Conservation (phyloP, 345 rosid genomes). For the Kandelia obovata region DNA sequence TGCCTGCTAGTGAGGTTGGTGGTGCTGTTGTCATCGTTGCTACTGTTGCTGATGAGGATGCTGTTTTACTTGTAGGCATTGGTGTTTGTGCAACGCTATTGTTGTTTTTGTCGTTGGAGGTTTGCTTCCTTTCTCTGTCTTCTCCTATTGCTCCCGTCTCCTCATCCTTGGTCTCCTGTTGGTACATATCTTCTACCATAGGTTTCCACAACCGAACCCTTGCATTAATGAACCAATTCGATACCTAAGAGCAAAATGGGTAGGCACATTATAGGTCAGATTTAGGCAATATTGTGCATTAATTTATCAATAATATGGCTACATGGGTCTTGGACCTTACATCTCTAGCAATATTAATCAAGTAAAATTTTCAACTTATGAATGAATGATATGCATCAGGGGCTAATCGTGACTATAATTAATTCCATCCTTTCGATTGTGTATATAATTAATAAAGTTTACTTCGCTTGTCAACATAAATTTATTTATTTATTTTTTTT, state of each 20-base stretch:
- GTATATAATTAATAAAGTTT: too few species aligned
- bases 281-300: too few species aligned
- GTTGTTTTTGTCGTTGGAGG: conserved; percentile 25
- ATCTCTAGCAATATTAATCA: too few species aligned
- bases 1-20: conserved; percentile 42
- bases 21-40: conserved; percentile 14
- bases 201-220: conserved; percentile 99
- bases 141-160: conserved; percentile 22
- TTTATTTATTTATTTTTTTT: too few species aligned
- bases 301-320: too few species aligned
- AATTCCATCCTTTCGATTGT: too few species aligned
- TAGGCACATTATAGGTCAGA: too few species aligned
- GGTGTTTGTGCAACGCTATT: conserved; percentile 44
- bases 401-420: too few species aligned
- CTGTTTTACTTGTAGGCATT: conserved; percentile 19
- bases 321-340: too few species aligned
- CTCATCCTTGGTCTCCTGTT: conserved; percentile 70
- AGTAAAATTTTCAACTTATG: too few species aligned
- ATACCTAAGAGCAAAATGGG: conserved; percentile 43
- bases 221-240: conserved; percentile 98
- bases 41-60: conserved; percentile 28
- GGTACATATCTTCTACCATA: conserved; percentile 99
- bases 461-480: too few species aligned
- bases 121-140: conserved; percentile 38
- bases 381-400: too few species aligned